Conservation (phyloP, 2,329 filamentous ascomycete species). For the Claviceps arundinis region DNA sequence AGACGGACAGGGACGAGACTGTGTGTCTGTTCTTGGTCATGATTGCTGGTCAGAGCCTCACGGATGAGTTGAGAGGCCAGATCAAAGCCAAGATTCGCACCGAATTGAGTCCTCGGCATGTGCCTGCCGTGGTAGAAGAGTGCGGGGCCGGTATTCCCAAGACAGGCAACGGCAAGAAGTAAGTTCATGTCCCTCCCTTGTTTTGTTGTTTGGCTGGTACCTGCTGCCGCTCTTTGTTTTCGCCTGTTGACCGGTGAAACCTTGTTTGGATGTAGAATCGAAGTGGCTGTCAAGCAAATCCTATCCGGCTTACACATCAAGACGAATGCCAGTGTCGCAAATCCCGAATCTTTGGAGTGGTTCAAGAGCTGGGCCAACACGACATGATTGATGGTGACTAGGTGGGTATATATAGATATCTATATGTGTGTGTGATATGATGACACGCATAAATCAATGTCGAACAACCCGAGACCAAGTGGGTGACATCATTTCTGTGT, state of each 20-base stretch:
- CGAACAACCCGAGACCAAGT: too few species aligned
- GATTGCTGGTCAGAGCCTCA: conserved; percentile 42
- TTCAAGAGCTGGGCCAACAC: conserved; percentile 63
- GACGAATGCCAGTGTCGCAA: conserved; percentile 87
- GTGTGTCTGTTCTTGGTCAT: conserved; percentile 84
- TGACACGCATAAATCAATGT: not conserved
- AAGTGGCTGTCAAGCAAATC: conserved; percentile 94
- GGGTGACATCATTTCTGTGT: too few species aligned
- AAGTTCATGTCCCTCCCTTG: conserved; percentile 22
- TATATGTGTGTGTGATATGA: not conserved
- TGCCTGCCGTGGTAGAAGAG: conserved; percentile 70
- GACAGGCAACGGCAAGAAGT: conserved; percentile 94
- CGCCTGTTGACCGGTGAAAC: not conserved
- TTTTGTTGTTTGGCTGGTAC: not conserved
- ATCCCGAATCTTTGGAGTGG: conserved; percentile 78
- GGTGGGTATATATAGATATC: not conserved
- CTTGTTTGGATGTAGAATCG: conserved; percentile 43
- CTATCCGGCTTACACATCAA: conserved; percentile 76
- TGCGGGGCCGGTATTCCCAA: conserved; percentile 73
- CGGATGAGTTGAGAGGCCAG: conserved; percentile 41
- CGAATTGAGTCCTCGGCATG: conserved; percentile 79
- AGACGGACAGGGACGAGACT: conserved; percentile 65
- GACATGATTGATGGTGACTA: conserved; percentile 7
- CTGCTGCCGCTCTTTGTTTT: not conserved
- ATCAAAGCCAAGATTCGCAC: conserved; percentile 59